Evolutionary conservation across 2,329 filamentous ascomycete species (phyloP).

Genomic region (Helotiales sp.): DNA sequence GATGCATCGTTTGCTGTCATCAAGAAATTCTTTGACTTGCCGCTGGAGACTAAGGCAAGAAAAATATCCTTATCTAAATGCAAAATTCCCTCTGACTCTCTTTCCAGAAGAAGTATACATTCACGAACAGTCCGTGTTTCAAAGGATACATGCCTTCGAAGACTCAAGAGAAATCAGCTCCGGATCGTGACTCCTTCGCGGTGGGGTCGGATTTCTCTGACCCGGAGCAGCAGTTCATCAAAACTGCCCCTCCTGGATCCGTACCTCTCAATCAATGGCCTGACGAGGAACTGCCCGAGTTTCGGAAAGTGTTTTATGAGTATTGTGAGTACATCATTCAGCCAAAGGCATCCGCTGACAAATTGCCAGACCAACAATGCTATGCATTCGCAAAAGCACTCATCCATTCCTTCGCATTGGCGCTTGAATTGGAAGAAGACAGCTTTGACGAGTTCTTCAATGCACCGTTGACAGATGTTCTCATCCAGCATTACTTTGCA

Average conservation of each 20-base stretch:
- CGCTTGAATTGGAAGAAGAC: slow-evolving; percentile 8
- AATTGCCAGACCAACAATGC: neutral
- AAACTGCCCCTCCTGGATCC: neutral
- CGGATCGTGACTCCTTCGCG: slow-evolving; percentile 11
- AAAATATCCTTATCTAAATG: neutral
- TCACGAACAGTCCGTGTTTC: slow-evolving; percentile 7
- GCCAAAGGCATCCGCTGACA: neutral
- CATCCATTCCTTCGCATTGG: slow-evolving; percentile 10
- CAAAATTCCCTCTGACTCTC: neutral
- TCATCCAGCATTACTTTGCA: slow-evolving; percentile 12
- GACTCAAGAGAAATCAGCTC: slow-evolving; percentile 6
- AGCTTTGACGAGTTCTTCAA: slow-evolving; percentile 11
- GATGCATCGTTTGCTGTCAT: slow-evolving; percentile 7
- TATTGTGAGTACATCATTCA: slow-evolving; percentile 6
- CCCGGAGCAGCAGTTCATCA: slow-evolving; percentile 12
- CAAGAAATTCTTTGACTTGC: slow-evolving; percentile 15
- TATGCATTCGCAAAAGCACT: slow-evolving; percentile 10
- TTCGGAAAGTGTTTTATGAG: slow-evolving; percentile 10
- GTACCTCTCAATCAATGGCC: slow-evolving; percentile 17
- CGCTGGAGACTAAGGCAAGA: slow-evolving; percentile 9
- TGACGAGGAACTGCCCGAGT: slow-evolving; percentile 13
- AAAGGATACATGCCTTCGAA: slow-evolving; percentile 3
- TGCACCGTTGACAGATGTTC: slow-evolving; percentile 1
- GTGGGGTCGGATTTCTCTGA: slow-evolving; percentile 5
- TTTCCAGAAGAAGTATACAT: neutral